Base-by-base conservation (phyloP, 1,284 basidiomycete genomes). In the Cryptococcus hybrid region DNA sequence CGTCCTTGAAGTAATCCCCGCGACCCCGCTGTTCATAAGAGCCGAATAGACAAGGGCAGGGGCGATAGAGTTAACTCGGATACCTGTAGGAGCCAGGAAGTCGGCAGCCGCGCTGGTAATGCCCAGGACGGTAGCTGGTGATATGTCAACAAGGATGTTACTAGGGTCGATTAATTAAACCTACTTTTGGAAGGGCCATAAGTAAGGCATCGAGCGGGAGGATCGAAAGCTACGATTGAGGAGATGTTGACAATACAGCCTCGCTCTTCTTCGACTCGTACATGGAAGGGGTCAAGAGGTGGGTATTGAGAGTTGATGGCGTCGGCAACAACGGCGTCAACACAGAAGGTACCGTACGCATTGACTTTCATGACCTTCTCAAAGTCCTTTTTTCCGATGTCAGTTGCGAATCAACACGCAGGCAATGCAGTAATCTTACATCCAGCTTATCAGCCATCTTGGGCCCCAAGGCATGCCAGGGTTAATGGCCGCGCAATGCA, bases 161-260 rank as follows among this genome's bases (percentile, higher is more conserved):
- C 18, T 30, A 12, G 9, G 2, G 34, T 9, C 0, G 15, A n/a
- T n/a, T n/a, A n/a, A 34, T 24, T 18, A 12, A 37, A 48, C 50
- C 53, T 70, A 24, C 66, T 71, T 59, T 76, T 76, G n/a, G 69
- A 69, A 2, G 74, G 73, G 1, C 70, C 71, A 47, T 76, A 76
- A 2, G 60, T 61, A 18, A 76, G 60, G 35, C 65, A 64, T 36
- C 74, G 63, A n/a, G 73, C 70, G 44, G 73, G 69, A 1, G 65
- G 61, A 40, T 65, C 60, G 24, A 66, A 61, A 9, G 65, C 74
- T 3, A 70, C 74, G 7, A 60, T 64, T 11, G 65, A 68, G n/a
- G 73, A 69, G 54, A 75, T 67, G 64, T 76, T 76, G 66, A 76
- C 61, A 50, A 76, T 74, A 51, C 69, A 59, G 15, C 73, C 74